phyloP scores from a whole-genome alignment of 768 basidiomycete genomes.

The Kwoniella pini region DNA sequence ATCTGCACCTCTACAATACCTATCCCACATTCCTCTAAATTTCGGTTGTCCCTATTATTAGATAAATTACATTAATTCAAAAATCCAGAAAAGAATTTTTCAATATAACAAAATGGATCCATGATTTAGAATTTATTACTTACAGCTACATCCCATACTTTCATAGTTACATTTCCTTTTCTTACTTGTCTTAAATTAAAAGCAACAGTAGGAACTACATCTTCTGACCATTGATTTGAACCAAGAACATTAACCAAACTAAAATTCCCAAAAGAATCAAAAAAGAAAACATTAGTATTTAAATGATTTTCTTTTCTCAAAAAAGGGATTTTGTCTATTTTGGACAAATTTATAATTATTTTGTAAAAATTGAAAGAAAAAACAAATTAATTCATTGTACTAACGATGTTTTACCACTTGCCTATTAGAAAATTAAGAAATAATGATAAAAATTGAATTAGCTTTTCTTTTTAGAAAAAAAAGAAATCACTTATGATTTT shows the following conservation, averaged over 20 bases:
- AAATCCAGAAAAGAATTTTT: no score
- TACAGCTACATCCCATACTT: slow-evolving; percentile 94
- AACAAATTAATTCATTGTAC: slow-evolving; percentile 4
- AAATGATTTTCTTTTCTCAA: no score
- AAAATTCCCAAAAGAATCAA: no score
- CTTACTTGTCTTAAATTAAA: slow-evolving; percentile 86
- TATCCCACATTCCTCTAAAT: slow-evolving; percentile 93
- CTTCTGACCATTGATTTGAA: slow-evolving; percentile 83
- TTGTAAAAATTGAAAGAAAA: neutral
- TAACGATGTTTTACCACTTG: slow-evolving; percentile 87
- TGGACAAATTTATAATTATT: no score
- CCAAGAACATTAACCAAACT: slow-evolving; percentile 80
- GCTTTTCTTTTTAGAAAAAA: neutral
- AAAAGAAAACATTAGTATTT: neutral
- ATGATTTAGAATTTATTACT: no score
- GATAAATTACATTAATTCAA: neutral
- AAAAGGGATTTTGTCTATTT: no score
- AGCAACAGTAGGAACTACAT: slow-evolving; percentile 92
- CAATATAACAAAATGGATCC: no score
- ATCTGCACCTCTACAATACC: slow-evolving; percentile 89
- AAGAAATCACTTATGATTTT: no score
- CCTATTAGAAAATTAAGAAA: slow-evolving; percentile 57
- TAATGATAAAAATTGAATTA: neutral
- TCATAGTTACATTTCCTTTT: slow-evolving; percentile 86
- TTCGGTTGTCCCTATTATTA: slow-evolving; percentile 74